Percentiles rank a stretch among this genome's conserved stretches.
phyloP scores from a whole-genome alignment of 345 rosid genomes.

The Streptanthus diversifolius region DNA sequence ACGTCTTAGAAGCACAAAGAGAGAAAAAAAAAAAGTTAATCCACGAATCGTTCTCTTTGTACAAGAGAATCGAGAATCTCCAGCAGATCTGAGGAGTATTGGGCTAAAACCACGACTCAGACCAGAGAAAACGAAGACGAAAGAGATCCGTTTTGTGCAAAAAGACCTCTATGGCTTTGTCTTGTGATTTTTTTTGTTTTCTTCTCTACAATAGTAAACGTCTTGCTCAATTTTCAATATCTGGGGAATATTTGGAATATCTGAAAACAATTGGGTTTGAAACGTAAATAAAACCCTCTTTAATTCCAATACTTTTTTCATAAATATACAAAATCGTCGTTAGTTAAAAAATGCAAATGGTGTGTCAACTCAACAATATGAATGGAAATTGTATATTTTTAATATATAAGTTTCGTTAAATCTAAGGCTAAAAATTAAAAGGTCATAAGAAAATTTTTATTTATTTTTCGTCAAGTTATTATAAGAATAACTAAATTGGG shows the following conservation, averaged over 20 bases:
- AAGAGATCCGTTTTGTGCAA: conserved; percentile 37
- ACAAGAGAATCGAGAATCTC: conserved; percentile 10
- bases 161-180: conserved; percentile 1
- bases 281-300: not conserved
- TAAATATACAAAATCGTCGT: not conserved
- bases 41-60: conserved; percentile 8
- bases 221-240: conserved; percentile 6
- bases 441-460: not conserved
- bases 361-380: conserved; percentile 4
- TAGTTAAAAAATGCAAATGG: conserved; percentile 19
- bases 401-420: not conserved
- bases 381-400: not conserved
- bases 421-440: not conserved
- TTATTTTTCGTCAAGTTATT: not conserved
- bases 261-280: conserved; percentile 8
- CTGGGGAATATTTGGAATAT: not conserved
- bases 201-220: conserved; percentile 25
- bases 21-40: too few species aligned
- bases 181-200: not conserved
- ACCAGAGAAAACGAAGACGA: conserved; percentile 24
- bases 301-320: not conserved
- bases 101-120: conserved; percentile 20
- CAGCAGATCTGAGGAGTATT: conserved; percentile 29
- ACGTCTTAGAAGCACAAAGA: not conserved
- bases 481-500: not conserved